A percentile compares a stretch with the other conserved stretches of the same genome.
phyloP scores from a whole-genome alignment of 2,329 filamentous ascomycete species.

The Epichloe gansuensis region DNA sequence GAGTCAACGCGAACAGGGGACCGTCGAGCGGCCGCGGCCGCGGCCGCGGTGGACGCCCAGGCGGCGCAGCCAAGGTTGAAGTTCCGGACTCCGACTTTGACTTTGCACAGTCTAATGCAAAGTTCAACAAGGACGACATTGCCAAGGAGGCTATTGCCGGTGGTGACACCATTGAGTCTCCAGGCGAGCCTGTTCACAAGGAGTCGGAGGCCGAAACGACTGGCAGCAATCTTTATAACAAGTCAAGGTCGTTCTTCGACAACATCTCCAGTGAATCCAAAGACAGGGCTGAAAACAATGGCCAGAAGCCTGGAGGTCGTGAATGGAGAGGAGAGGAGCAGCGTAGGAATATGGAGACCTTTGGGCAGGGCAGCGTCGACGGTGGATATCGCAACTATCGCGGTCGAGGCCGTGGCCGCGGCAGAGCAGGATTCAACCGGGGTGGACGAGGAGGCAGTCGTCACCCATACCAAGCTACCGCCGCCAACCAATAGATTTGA shows the following conservation, averaged over 20 bases:
- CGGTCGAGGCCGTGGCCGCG: conserved; percentile 61
- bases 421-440: conserved; percentile 26
- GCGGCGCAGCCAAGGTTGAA: conserved; percentile 55
- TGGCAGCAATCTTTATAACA: conserved; percentile 60
- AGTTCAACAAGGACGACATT: conserved; percentile 40
- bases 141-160: conserved; percentile 80
- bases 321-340: conserved; percentile 91
- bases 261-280: conserved; percentile 93
- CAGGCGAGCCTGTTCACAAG: conserved; percentile 27
- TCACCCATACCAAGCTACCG: conserved; percentile 18
- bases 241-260: conserved; percentile 85
- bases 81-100: conserved; percentile 88
- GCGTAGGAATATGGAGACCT: conserved; percentile 93
- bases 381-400: conserved; percentile 65
- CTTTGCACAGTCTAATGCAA: conserved; percentile 51
- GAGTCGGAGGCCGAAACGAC: conserved; percentile 25
- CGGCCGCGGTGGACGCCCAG: conserved; percentile 33
- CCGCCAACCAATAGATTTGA: conserved; percentile 15
- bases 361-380: conserved; percentile 92
- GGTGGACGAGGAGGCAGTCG: conserved; percentile 29
- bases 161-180: conserved; percentile 49
- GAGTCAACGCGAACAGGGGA: conserved; percentile 44
- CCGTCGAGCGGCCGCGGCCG: conserved; percentile 38
- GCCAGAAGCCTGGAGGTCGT: conserved; percentile 59
- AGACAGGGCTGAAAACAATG: conserved; percentile 65